These are phyloP conservation scores for Nakazawaea ernobii DNA, from an alignment of 805 yeast species.

Conservation along the genomic window DNA sequence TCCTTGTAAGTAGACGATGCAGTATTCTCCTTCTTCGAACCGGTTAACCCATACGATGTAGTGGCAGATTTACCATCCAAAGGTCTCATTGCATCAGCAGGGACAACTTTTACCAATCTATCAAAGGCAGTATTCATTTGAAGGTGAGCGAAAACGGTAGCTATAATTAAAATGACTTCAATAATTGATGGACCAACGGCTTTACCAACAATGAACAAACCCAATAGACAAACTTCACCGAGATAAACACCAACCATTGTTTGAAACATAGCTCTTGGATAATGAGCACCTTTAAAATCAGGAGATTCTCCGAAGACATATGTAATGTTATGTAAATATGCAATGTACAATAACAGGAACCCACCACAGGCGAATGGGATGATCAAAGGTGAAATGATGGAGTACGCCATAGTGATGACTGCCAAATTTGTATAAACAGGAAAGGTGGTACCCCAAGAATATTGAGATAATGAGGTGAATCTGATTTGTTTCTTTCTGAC, in stretches of 20 bases:
- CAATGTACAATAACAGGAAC: constrained; percentile 67
- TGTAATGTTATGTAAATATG: constrained; percentile 70
- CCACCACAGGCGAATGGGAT: constrained; percentile 67
- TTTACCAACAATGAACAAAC: constrained; percentile 83
- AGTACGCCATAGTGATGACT: constrained; percentile 60
- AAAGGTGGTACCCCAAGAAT: constrained; percentile 71
- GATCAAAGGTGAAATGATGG: constrained; percentile 78
- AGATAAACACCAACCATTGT: constrained; percentile 83
- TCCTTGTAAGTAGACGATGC: neutral
- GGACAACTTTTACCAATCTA: constrained; percentile 49
- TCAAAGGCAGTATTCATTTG: constrained; percentile 63
- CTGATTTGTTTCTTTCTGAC: constrained; percentile 64
- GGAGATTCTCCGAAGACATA: constrained; percentile 64
- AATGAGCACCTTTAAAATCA: constrained; percentile 76
- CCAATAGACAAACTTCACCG: constrained; percentile 82
- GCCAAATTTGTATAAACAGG: constrained; percentile 73
- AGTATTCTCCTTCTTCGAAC: neutral
- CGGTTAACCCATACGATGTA: constrained; percentile 39
- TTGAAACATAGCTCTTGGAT: constrained; percentile 86
- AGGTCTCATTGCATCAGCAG: constrained; percentile 72
- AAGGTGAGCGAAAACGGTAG: constrained; percentile 66
- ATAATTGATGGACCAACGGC: constrained; percentile 92
- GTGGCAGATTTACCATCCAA: constrained; percentile 66
- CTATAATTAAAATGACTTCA: constrained; percentile 57
- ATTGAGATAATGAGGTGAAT: constrained; percentile 45